These are phyloP conservation scores for Phytophthora pini DNA, from an alignment of 352 stramenopile species.

Conservation along the genomic window DNA sequence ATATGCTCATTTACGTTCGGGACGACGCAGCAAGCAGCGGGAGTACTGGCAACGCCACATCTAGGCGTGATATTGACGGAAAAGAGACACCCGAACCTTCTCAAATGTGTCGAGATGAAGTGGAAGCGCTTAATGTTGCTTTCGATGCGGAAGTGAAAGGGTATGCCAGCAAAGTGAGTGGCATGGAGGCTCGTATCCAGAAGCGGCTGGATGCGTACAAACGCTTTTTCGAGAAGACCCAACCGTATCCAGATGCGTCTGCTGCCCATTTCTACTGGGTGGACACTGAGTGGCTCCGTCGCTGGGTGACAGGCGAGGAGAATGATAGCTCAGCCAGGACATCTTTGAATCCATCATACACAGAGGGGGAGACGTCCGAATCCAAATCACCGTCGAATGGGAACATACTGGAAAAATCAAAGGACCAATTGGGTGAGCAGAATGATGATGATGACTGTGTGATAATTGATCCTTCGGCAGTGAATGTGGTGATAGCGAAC, in stretches of 20 bases:
- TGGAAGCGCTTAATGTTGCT: conserved; percentile 56
- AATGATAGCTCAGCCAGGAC: conserved; percentile 15
- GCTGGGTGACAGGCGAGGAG: conserved; percentile 74
- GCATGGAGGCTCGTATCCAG: conserved; percentile 60
- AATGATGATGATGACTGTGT: conserved; percentile 23
- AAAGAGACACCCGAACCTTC: conserved; percentile 33
- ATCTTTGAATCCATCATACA: conserved; percentile 16
- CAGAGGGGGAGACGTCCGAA: conserved; percentile 9
- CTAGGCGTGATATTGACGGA: not conserved
- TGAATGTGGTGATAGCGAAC: conserved; percentile 7
- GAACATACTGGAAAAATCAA: conserved; percentile 8
- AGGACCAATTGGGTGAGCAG: conserved; percentile 8
- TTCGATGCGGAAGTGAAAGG: conserved; percentile 60
- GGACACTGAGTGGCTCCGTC: conserved; percentile 64
- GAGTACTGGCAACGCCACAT: not conserved
- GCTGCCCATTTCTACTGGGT: conserved; percentile 69
- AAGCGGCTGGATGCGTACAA: conserved; percentile 63
- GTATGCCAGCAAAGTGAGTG: conserved; percentile 50
- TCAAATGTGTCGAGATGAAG: conserved; percentile 45
- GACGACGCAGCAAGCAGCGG: conserved; percentile 31
- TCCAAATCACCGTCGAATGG: conserved; percentile 10
- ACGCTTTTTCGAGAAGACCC: conserved; percentile 62
- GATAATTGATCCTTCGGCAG: conserved; percentile 22
- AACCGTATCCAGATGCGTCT: conserved; percentile 47
- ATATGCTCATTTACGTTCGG: conserved; percentile 87